Evolutionary conservation across 441 rosid genomes (phyloP).

Genomic region (Euphorbia neoarborescens): DNA sequence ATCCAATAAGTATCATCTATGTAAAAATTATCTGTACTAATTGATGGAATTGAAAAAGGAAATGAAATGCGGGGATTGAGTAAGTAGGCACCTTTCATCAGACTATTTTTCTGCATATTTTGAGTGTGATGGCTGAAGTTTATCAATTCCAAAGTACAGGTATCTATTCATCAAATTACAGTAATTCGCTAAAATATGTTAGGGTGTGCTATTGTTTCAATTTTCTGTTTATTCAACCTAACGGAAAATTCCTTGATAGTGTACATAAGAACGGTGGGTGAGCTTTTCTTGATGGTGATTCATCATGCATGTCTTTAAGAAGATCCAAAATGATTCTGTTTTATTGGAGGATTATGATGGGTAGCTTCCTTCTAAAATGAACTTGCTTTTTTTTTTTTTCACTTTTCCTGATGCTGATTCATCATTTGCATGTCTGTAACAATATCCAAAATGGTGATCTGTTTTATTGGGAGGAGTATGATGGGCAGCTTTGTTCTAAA

Average conservation of each 20-base stretch:
- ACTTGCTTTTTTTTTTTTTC: not conserved
- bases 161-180: not conserved
- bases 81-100: not conserved
- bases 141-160: not conserved
- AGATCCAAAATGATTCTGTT: not conserved
- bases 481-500: slow-evolving; percentile 4
- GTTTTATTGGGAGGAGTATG: not conserved
- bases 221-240: not conserved
- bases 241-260: not conserved
- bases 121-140: not conserved
- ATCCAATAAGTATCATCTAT: not conserved
- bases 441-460: not conserved
- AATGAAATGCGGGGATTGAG: not conserved
- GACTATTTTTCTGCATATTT: not conserved
- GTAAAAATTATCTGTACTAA: not conserved
- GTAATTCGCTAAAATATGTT: not conserved
- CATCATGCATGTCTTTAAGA: not conserved
- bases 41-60: not conserved
- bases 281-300: not conserved
- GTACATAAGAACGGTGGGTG: not conserved
- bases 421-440: not conserved
- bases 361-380: slow-evolving; percentile 1
- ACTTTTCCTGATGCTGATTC: not conserved
- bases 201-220: not conserved
- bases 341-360: slow-evolving; percentile 3